Evolutionary conservation across 2,329 filamentous ascomycete species (phyloP).

Genomic region (Whalleya microplaca): DNA sequence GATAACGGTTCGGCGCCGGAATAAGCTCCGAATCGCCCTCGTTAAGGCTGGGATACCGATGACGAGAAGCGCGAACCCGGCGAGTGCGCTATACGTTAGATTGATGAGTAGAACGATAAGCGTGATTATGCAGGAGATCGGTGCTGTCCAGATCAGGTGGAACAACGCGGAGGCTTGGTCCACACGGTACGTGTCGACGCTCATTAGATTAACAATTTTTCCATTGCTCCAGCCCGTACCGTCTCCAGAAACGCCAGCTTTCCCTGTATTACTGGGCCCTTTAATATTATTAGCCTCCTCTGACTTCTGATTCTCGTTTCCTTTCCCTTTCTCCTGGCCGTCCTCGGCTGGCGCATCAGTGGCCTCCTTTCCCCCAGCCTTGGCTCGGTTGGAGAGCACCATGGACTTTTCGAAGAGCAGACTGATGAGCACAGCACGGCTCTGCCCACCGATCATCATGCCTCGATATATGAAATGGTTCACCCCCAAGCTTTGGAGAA

Average conservation of each 20-base stretch:
- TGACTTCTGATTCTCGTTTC: slow-evolving; percentile 45
- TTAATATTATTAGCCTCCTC: slow-evolving; percentile 37
- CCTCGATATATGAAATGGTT: slow-evolving; percentile 94
- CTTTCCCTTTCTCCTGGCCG: slow-evolving; percentile 46
- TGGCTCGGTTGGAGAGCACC: slow-evolving; percentile 84
- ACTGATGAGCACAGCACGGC: slow-evolving; percentile 79
- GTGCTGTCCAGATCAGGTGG: slow-evolving; percentile 89
- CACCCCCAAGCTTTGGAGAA: slow-evolving; percentile 76
- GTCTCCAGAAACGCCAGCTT: slow-evolving; percentile 63
- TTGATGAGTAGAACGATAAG: slow-evolving; percentile 83
- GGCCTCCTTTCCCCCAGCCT: slow-evolving; percentile 68
- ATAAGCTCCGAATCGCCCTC: slow-evolving; percentile 74
- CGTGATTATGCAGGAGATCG: slow-evolving; percentile 77
- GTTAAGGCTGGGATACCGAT: slow-evolving; percentile 79
- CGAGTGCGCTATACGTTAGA: slow-evolving; percentile 84
- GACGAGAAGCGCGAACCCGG: slow-evolving; percentile 82
- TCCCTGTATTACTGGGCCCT: slow-evolving; percentile 45
- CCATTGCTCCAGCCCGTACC: slow-evolving; percentile 90
- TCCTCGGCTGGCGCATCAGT: slow-evolving; percentile 46
- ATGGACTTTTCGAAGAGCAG: slow-evolving; percentile 92
- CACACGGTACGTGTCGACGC: slow-evolving; percentile 89
- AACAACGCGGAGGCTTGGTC: slow-evolving; percentile 88
- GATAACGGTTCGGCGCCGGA: slow-evolving; percentile 75
- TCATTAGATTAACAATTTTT: slow-evolving; percentile 90
- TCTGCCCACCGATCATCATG: slow-evolving; percentile 88